Evolutionary conservation across 1,139 yeast species (phyloP), one percentile per base, ranked within the genome.

Genomic region (Lodderomyces pseudojiufengensis): DNA sequence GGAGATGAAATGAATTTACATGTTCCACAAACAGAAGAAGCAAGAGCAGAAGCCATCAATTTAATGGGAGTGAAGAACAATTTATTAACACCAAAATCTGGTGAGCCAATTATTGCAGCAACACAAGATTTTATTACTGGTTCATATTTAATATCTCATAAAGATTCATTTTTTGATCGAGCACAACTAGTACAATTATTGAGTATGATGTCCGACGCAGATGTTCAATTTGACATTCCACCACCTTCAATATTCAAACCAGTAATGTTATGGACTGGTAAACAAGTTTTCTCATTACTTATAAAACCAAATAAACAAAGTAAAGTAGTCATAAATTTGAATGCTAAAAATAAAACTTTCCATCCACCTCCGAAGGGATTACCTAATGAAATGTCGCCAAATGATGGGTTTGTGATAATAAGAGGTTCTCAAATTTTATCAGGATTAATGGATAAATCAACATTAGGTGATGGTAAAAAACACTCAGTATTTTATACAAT

Each of bases 1-100:
- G 99, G 99, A 61, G 99, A 94, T 63, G 99, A 94, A 63, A 94
- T 94, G 99, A 94, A 94, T 60, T 71, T 94, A 56, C 99, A 94
- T 56, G 98, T 94, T 30, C 98, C 98, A 2, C 99, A 94, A 63
- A 92, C 98, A 0, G 98, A 94, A 61, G 99, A 94, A 61, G 98
- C 98, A 1, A 73, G 98, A 49, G 95, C 98, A 0, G 98, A 94
- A 62, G 98, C 98, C 12, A 87, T 92, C 59, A 86, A 86, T 52
- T 72, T 94, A 51, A 94, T 94, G 99, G 98, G 98, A 35, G 98
- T 94, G 31, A 94, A 94, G 54, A 84, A 90, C 54, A 94, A 94
- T 56, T 70, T 94, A 45, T 73, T 92, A 47, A 92, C 98, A 1
- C 99, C 99, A 8, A 87, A 90, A 56, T 86, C 95, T 23, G 99